phyloP scores from a whole-genome alignment of 2,329 filamentous ascomycete genomes.

The Fusarium ambrosium region DNA sequence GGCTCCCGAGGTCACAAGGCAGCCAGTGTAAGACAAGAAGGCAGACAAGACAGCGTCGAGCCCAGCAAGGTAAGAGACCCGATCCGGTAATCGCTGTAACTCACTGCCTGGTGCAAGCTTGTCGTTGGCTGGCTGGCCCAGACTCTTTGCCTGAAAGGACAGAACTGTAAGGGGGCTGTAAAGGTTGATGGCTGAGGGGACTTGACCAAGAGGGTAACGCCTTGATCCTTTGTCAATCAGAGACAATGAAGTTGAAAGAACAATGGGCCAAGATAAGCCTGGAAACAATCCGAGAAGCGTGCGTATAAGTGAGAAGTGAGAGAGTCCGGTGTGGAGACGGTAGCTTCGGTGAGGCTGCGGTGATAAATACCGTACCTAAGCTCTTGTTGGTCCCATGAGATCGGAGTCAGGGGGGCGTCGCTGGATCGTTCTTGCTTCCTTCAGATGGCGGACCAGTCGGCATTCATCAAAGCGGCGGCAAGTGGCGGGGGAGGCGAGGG shows the following conservation, averaged over 20 bases:
- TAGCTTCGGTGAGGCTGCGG: constrained; percentile 21
- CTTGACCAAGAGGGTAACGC: neutral
- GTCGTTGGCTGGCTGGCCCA: neutral
- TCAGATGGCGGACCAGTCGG: constrained; percentile 34
- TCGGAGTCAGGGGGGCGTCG: constrained; percentile 21
- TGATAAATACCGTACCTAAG: constrained; percentile 11
- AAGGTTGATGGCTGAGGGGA: neutral
- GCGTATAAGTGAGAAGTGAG: neutral
- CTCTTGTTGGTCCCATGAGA: constrained; percentile 6
- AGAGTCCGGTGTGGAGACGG: constrained; percentile 2
- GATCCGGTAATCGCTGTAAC: neutral
- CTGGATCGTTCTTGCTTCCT: constrained; percentile 11
- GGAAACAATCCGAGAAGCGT: neutral
- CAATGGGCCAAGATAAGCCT: neutral
- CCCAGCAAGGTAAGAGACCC: neutral
- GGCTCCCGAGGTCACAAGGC: constrained; percentile 19
- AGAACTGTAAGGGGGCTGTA: neutral
- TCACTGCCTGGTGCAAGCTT: neutral
- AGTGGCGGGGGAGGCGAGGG: constrained; percentile 50
- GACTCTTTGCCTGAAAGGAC: neutral
- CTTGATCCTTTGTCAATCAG: neutral
- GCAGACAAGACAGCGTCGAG: constrained; percentile 14
- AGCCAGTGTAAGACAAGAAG: constrained; percentile 24
- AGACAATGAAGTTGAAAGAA: neutral
- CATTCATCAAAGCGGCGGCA: constrained; percentile 40